These are phyloP conservation scores for Vigna radiata DNA, from an alignment of 306 rosid genomes.

Conservation along the genomic window DNA sequence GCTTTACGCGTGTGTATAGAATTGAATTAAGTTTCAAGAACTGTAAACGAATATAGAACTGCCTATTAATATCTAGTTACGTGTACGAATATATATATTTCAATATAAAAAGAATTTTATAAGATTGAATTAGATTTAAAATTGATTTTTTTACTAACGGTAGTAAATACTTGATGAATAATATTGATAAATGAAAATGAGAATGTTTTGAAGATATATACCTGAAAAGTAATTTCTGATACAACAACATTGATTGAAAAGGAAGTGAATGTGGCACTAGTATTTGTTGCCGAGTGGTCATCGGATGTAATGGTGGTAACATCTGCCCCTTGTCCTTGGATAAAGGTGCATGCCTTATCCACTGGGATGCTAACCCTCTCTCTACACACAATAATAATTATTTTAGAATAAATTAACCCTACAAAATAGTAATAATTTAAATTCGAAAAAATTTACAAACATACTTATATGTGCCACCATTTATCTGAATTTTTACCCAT, in stretches of 20 bases:
- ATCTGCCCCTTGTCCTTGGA: slow-evolving; percentile 45
- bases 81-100: no score
- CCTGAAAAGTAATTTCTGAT: slow-evolving; percentile 50
- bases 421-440: neutral
- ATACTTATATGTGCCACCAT: slow-evolving; percentile 36
- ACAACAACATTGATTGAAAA: slow-evolving; percentile 40
- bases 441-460: neutral
- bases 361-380: slow-evolving; percentile 45
- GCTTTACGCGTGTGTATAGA: no score
- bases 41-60: no score
- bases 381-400: slow-evolving; percentile 20
- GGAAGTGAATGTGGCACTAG: slow-evolving; percentile 54
- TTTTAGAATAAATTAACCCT: neutral
- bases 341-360: slow-evolving; percentile 43
- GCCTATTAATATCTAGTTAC: no score
- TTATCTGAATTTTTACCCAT: slow-evolving; percentile 55
- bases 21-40: no score
- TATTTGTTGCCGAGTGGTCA: slow-evolving; percentile 45
- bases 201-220: neutral
- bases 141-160: no score
- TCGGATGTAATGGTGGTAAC: slow-evolving; percentile 38
- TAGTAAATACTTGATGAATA: neutral
- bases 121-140: no score
- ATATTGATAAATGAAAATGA: neutral
- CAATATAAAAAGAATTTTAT: no score